Conservation (phyloP, 169 alveolate species). For the Plasmodium gallinaceum region DNA sequence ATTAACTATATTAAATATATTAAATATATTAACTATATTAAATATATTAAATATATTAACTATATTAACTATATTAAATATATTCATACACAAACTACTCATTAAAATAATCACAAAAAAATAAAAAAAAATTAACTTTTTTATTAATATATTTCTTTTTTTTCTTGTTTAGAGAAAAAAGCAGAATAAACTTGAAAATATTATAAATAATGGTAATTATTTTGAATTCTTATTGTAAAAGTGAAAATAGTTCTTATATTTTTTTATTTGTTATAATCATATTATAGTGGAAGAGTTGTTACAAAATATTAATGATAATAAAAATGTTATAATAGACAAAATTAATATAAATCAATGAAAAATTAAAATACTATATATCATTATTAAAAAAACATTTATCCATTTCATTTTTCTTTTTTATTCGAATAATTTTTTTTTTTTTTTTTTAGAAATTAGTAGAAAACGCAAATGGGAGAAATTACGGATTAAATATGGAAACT, state of each 20-base stretch:
- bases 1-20: too few species aligned
- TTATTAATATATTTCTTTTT: neutral
- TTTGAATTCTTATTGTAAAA: neutral
- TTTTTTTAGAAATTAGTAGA: slow-evolving; percentile 21
- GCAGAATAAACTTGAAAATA: slow-evolving; percentile 1
- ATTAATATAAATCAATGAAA: slow-evolving; percentile 3
- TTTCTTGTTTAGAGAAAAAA: neutral
- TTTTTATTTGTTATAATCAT: slow-evolving; percentile 11
- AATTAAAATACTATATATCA: neutral
- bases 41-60: too few species aligned
- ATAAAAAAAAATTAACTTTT: too few species aligned
- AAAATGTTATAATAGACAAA: slow-evolving; percentile 22
- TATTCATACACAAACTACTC: neutral
- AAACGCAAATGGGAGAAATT: neutral
- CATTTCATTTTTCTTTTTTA: neutral
- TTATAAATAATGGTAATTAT: slow-evolving; percentile 11
- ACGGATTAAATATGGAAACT: slow-evolving; percentile 21
- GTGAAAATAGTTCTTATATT: neutral
- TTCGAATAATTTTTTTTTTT: neutral
- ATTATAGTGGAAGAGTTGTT: slow-evolving; percentile 46
- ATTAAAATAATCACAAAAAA: too few species aligned
- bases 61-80: too few species aligned
- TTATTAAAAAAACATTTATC: too few species aligned
- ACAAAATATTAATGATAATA: slow-evolving; percentile 40
- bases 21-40: too few species aligned